A percentile compares a stretch with the other conserved stretches of the same genome.
Evolutionary conservation across 1,284 basidiomycete genomes (phyloP).

Genomic region (Bjerkandera adusta): DNA sequence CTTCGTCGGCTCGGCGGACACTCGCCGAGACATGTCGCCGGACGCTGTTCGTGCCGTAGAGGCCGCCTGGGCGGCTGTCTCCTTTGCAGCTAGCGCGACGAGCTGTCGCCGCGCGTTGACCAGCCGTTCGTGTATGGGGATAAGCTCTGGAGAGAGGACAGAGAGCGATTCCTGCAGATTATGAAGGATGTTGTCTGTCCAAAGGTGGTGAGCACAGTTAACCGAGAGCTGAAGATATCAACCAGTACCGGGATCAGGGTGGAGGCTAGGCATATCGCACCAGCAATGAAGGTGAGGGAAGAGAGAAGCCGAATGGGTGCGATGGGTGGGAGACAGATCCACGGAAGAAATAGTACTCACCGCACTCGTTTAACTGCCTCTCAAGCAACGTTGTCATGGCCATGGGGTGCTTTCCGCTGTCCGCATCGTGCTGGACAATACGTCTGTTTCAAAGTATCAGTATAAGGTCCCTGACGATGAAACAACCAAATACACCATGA

Average conservation of each 20-base stretch:
- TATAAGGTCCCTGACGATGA: conserved; percentile 7
- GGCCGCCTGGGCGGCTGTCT: conserved; percentile 29
- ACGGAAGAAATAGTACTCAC: conserved; percentile 49
- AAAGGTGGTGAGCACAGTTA: conserved; percentile 1
- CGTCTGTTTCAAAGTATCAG: conserved; percentile 33
- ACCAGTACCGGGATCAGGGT: too few relatives aligned
- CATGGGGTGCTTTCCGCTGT: conserved; percentile 81
- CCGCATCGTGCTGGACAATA: conserved; percentile 82
- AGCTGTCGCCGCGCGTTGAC: conserved; percentile 89
- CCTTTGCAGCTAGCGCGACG: conserved; percentile 83
- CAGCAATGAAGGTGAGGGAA: too few relatives aligned
- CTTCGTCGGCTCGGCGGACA: not conserved
- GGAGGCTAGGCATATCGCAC: too few relatives aligned
- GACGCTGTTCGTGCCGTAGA: conserved; percentile 9
- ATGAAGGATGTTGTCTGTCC: conserved; percentile 71
- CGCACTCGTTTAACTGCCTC: conserved; percentile 89
- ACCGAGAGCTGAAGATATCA: too few relatives aligned
- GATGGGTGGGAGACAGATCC: not conserved
- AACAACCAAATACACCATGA: conserved; percentile 3
- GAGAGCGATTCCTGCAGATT: conserved; percentile 82
- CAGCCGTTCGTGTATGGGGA: conserved; percentile 88
- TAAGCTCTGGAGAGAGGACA: conserved; percentile 83
- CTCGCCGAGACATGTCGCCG: conserved; percentile 10
- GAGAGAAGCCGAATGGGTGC: conserved; percentile 1
- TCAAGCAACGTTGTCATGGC: conserved; percentile 90